Base-by-base conservation (phyloP, 2,329 filamentous ascomycete genomes). In the Chrysoporthe austroafricana region DNA sequence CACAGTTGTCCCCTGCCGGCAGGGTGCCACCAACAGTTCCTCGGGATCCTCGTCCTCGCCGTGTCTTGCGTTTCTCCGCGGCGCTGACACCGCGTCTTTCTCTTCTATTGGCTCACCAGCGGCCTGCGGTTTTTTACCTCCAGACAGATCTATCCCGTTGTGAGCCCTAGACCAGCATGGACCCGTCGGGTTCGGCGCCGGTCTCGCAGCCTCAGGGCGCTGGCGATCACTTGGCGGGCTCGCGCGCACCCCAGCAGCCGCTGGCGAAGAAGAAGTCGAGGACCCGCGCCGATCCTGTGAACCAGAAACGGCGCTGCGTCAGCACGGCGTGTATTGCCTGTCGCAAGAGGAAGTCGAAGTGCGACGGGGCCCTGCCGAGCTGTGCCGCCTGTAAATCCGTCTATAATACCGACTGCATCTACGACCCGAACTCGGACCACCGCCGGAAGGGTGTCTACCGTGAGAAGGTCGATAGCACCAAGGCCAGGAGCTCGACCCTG, bases 351-450 rank as follows among this genome's bases (percentile, higher is more conserved):
- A 95, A 95, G 75, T 92, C 90, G 60, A 95, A 94, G 85, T 98
- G 95, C 78, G 95, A 98, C 79, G 95, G 95, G 69, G 94, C 94
- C 66, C 84, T 92, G 5, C 95, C 95, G 6, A 94, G 92, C 73
- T 98, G 96, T 77, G 95, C 95, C 8, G 95, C 96, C n/a, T 99
- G 96, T 79, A 89, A 92, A 70, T 97, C 94, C 73, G 95, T 98
- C 65, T 98, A 99, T 77, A 88, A 89, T 70, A 96, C 92, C 69
- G 89, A 92, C 80, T 97, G 96, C 78, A 85, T 97, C 72, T 98
- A 98, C 83, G 95, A 98, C 76, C 95, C 94, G 3, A 96, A 94
- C 76, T 97, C 94, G 68, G 96, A 99, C 78, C 94, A 97, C 78
- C 91, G 96, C 62, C 90, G 96, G 62, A 98, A 98, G 78, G 96